These are phyloP conservation scores for Melanogaster broomeanus DNA, from an alignment of 768 basidiomycete species.

Conservation along the genomic window DNA sequence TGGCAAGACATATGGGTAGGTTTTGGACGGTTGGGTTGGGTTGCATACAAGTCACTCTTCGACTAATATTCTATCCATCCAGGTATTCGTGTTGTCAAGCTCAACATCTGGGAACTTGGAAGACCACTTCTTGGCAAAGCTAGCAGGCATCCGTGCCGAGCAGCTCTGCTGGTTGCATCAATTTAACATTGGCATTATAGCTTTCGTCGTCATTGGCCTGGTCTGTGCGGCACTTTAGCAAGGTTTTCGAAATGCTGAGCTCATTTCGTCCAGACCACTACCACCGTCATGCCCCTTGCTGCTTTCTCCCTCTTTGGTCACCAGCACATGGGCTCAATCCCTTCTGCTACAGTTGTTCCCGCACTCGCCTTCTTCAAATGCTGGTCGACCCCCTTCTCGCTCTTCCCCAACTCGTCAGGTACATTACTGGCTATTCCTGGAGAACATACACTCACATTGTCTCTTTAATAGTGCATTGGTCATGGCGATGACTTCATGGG, in stretches of 20 bases:
- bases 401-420: slow-evolving; percentile 32
- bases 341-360: slow-evolving; percentile 25
- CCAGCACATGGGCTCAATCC: slow-evolving; percentile 24
- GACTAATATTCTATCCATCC: neutral
- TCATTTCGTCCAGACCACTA: slow-evolving; percentile 15
- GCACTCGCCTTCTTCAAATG: slow-evolving; percentile 34
- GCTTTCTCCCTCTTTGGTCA: slow-evolving; percentile 32
- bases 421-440: neutral
- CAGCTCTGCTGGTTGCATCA: slow-evolving; percentile 26
- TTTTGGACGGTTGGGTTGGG: slow-evolving; percentile 23
- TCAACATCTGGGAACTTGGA: slow-evolving; percentile 32
- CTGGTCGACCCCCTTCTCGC: slow-evolving; percentile 31
- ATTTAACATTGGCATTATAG: slow-evolving; percentile 23
- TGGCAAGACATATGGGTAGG: no score
- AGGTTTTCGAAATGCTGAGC: no score
- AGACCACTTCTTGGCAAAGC: slow-evolving; percentile 20
- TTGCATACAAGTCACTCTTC: neutral
- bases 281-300: slow-evolving; percentile 32
- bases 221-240: neutral
- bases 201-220: slow-evolving; percentile 28
- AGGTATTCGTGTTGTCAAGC: slow-evolving; percentile 29
- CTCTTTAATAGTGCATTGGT: slow-evolving; percentile 21
- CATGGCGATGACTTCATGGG: slow-evolving; percentile 28
- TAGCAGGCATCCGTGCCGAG: slow-evolving; percentile 23
- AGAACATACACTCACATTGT: neutral